Base-by-base conservation (phyloP, 257 asterid genomes). In the Perilla frutescens region DNA sequence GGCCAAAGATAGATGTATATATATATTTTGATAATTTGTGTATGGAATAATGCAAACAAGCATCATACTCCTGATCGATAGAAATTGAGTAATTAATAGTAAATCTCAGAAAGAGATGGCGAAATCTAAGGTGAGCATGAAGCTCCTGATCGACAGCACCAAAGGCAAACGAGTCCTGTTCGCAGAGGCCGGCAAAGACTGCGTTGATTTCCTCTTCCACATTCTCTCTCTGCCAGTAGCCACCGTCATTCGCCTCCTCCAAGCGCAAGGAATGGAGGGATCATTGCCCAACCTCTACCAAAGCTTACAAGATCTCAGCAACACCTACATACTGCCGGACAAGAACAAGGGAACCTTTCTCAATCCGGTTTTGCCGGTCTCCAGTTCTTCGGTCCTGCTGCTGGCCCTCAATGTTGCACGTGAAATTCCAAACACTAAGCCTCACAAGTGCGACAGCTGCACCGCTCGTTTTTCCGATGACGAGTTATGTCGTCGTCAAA, bases 181-280 rank as follows among this genome's bases (percentile, higher is more conserved):
- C 8, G 87, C 87, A 0, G 88, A 85, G 50, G 90, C 82, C 1
- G 66, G 67, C 10, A 81, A 81, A 32, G 76, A 79, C 0, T 79
- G 74, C 4, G 83, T 85, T 0, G 87, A 88, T 62, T 82, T 88
- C 60, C 77, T 85, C 0, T 81, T 85, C 43, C 34, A 58, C 72
- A 36, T 84, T 6, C 77, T 84, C 8, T 62, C 83, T 0, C 9
- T 80, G 68, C 88, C 87, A 0, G 29, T 73, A 0, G 78, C 80
- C 37, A 65, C 81, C 0, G 6, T 80, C 4, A 72, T 72, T 0
- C 39, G 47, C 8, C 78, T 82, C 1, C 68, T 84, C 0, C 8
- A 31, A 9, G 36, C 58, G 12, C 50, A 73, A 10, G 59, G 59
- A 5, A 80, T 79, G 85, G 71, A n/a, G 31, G 88, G 86, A 2